These are phyloP conservation scores for Naganishia sp. DNA, from an alignment of 1,284 basidiomycete species.

Conservation along the genomic window DNA sequence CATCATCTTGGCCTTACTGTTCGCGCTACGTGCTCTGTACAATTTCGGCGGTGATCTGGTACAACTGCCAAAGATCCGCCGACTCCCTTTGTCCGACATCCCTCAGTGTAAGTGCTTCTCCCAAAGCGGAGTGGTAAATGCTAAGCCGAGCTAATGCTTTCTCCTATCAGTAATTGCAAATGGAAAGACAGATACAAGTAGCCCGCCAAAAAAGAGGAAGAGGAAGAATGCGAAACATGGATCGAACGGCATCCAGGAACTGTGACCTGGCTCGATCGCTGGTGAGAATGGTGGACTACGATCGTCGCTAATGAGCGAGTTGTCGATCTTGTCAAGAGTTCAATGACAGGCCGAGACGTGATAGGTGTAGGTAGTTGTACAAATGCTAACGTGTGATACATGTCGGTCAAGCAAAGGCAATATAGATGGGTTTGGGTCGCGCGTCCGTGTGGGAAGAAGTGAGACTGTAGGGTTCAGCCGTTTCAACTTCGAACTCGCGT, in stretches of 20 bases:
- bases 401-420: neutral
- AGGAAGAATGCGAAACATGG: slow-evolving; percentile 19
- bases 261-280: neutral
- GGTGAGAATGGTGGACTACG: neutral
- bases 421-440: too few relatives aligned
- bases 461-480: too few relatives aligned
- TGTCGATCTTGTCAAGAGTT: neutral
- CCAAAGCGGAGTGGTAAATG: neutral
- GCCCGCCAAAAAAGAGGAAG: slow-evolving; percentile 18
- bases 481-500: too few relatives aligned
- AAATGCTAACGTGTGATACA: slow-evolving; percentile 2
- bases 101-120: neutral
- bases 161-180: neutral
- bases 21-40: slow-evolving; percentile 42
- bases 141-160: neutral
- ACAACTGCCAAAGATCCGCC: neutral
- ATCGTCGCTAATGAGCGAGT: too few relatives aligned
- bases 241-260: slow-evolving; percentile 1
- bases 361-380: slow-evolving; percentile 28
- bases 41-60: slow-evolving; percentile 40
- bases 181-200: slow-evolving; percentile 3
- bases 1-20: slow-evolving; percentile 37
- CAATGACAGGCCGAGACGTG: neutral
- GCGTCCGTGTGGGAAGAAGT: too few relatives aligned
- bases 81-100: neutral